Evolutionary conservation across 352 stramenopile species (phyloP).

Genomic region (Phytophthora sp.): DNA sequence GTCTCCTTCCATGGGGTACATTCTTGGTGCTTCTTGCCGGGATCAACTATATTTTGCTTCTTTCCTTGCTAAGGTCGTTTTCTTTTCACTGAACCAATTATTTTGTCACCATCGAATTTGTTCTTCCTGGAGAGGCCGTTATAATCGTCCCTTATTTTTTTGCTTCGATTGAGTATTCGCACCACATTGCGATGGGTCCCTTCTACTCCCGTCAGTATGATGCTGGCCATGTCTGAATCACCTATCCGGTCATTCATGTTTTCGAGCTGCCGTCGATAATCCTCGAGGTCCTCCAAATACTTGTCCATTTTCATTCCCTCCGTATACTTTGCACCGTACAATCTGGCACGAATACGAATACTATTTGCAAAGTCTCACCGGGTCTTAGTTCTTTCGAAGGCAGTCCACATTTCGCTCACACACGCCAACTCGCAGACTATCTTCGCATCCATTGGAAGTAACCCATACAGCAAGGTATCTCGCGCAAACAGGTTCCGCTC

Average conservation of each 20-base stretch:
- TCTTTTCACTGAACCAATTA: not conserved
- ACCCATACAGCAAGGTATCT: no score
- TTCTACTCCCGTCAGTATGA: not conserved
- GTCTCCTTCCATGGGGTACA: not conserved
- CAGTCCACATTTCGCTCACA: not conserved
- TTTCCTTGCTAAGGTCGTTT: not conserved
- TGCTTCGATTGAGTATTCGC: not conserved
- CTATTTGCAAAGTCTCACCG: not conserved
- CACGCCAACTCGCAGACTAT: not conserved
- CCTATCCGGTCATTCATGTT: slow-evolving; percentile 2
- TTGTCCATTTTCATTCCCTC: not conserved
- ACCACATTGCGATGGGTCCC: not conserved
- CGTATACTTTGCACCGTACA: not conserved
- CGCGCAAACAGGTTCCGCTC: no score
- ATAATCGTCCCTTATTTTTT: no score
- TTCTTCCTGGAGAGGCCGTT: not conserved
- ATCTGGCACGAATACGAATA: not conserved
- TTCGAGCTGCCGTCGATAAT: not conserved
- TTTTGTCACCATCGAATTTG: not conserved
- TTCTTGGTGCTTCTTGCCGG: not conserved
- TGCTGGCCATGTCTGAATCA: slow-evolving; percentile 1
- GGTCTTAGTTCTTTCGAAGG: not conserved
- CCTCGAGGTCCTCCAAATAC: not conserved
- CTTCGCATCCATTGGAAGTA: slow-evolving; percentile 5
- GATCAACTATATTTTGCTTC: not conserved